Conservation (phyloP, 2,329 filamentous ascomycete genomes). For the Ceratocystis colombiana region DNA sequence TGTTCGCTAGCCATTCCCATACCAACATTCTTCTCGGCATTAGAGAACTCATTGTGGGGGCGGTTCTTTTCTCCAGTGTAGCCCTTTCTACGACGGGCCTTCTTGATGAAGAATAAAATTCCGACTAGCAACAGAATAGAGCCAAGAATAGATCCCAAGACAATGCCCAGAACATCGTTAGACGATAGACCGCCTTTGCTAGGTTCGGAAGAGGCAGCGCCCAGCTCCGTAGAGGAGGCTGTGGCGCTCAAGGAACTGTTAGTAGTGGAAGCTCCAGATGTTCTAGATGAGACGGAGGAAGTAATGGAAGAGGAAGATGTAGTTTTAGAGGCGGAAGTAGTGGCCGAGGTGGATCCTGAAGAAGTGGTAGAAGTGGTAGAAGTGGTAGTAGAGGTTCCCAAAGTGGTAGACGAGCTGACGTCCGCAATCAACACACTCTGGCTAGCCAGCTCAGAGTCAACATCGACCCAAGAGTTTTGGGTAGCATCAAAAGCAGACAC, state of each 20-base stretch:
- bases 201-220: slow-evolving; percentile 30
- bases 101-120: slow-evolving; percentile 53
- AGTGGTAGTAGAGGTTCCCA: slow-evolving; percentile 29
- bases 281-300: slow-evolving; percentile 29
- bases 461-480: slow-evolving; percentile 68
- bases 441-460: slow-evolving; percentile 50
- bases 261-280: slow-evolving; percentile 30
- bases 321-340: slow-evolving; percentile 26
- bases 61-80: slow-evolving; percentile 24
- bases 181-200: slow-evolving; percentile 28
- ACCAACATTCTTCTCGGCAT: slow-evolving; percentile 23
- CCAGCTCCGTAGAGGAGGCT: slow-evolving; percentile 25
- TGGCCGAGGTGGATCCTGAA: slow-evolving; percentile 29
- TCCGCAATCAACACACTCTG: slow-evolving; percentile 34
- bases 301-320: slow-evolving; percentile 27
- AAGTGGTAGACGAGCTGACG: slow-evolving; percentile 31
- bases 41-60: slow-evolving; percentile 17
- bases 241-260: slow-evolving; percentile 29
- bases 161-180: slow-evolving; percentile 63
- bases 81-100: slow-evolving; percentile 18
- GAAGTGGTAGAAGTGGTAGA: slow-evolving; percentile 30
- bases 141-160: slow-evolving; percentile 70
- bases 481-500: slow-evolving; percentile 68
- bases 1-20: slow-evolving; percentile 25
- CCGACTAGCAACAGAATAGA: slow-evolving; percentile 56